Base-by-base conservation (phyloP, 768 basidiomycete species). In the Royoungia palumana region DNA sequence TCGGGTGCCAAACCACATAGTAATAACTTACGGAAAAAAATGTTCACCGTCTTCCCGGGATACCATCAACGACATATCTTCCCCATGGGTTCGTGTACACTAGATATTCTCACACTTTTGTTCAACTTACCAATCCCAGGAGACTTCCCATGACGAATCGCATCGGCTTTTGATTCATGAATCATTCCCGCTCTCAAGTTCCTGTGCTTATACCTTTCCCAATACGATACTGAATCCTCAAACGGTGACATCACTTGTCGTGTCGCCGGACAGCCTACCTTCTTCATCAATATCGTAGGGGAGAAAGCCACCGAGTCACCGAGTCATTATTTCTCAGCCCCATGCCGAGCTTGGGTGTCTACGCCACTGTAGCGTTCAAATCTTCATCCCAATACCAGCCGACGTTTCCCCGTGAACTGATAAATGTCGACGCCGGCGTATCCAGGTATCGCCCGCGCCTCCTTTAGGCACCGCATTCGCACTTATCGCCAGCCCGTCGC, bases 51-150 rank as follows among this genome's bases (percentile, higher is more conserved):
- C 47, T 43, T 44, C 41, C 51, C 48, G 55, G 50, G 22, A 44
- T 45, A 42, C 21, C 9, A 13, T 12, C 28, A 12, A 12, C 28
- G 28, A 28, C 11, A 5, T 5, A 44, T 35, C 24, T 35, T 38
- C 47, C 32, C 32, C 35, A 34, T 17, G 32, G 12, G 35, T 43
- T 55, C 27, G 30, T 42, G 6, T 30, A 35, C 19, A 35, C 12
- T 34, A 11, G 9, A 36, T n/a, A 11, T 50, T 61, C 60, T 51
- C 60, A 61, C 52, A 50, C 51, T 46, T 46, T 55, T 38, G 45
- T 62, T 53, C 53, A 50, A 24, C 30, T 50, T 62, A 8, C 53
- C 59, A 44, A 46, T 51, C 47, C 40, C 41, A 35, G 51, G 43
- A 35, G 2, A 38, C 25, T 46, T 53, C 35, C 39, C 30, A 28